phyloP scores from a whole-genome alignment of 2,329 filamentous ascomycete species.

The Talaromyces islandicus region DNA sequence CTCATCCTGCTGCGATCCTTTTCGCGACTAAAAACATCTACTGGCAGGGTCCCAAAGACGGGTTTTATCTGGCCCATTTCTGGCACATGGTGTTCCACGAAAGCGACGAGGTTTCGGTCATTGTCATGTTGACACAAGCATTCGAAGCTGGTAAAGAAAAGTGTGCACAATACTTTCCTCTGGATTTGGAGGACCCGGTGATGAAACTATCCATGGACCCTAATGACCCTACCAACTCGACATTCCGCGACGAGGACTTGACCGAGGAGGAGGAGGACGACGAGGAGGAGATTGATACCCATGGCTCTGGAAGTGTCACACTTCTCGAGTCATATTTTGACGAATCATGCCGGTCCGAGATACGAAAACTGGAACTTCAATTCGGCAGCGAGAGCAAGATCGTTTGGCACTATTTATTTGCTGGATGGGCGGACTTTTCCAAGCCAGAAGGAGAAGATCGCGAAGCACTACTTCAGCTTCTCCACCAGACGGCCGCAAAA shows the following conservation, averaged over 20 bases:
- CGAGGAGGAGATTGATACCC: constrained; percentile 58
- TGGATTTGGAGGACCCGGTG: constrained; percentile 46
- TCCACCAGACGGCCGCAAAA: constrained; percentile 42
- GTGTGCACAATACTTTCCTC: constrained; percentile 83
- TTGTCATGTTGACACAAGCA: constrained; percentile 92
- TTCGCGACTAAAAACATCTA: not conserved
- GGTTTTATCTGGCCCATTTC: constrained; percentile 66
- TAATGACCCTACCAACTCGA: constrained; percentile 30
- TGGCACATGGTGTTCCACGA: constrained; percentile 96
- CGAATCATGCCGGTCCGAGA: constrained; percentile 55
- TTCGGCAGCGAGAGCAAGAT: constrained; percentile 51
- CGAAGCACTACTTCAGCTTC: constrained; percentile 46
- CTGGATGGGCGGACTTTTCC: constrained; percentile 83
- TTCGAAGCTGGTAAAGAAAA: constrained; percentile 73
- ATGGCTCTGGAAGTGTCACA: constrained; percentile 61
- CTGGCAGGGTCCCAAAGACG: constrained; percentile 65
- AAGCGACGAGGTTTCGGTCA: constrained; percentile 65
- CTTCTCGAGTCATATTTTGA: constrained; percentile 54
- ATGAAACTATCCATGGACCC: constrained; percentile 34
- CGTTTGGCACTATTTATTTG: constrained; percentile 81
- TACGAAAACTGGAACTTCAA: constrained; percentile 62
- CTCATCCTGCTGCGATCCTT: not conserved
- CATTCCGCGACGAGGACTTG: constrained; percentile 13
- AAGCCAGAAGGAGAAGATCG: constrained; percentile 59
- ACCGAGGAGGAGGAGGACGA: constrained; percentile 55